Evolutionary conservation across 2,329 filamentous ascomycete genomes (phyloP), one percentile per base, ranked within the genome.

Genomic region (Fusarium incarnatum): DNA sequence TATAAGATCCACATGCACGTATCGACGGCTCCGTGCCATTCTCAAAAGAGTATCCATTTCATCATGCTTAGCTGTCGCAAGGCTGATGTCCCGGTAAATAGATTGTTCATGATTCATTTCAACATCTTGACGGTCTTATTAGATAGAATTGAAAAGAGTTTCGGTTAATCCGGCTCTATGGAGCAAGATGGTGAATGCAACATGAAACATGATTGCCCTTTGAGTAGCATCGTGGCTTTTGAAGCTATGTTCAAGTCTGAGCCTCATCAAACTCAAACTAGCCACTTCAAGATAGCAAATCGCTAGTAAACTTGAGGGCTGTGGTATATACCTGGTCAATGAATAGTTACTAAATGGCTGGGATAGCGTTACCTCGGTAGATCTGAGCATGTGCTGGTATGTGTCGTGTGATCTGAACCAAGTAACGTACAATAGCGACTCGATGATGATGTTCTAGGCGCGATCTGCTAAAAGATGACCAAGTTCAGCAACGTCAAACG

Each of bases 251-350:
- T 23, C 58, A 50, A 34, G 32, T 32, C 37, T 60, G 44, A 60
- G 55, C 55, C 58, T 61, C 56, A 60, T 58, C 42, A 27, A 27
- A 60, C 59, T 58, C 42, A 27, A 27, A 60, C 59, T 61, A 61
- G 56, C 45, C 56, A 53, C 48, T 53, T 45, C 30, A 37, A 61
- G 59, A 40, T 45, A 61, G 44, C 56, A 61, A 47, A 60, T 61
- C 59, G 56, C 9, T 44, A 42, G 34, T n/a, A 20, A 23, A 23
- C 11, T 20, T 16, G 18, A 27, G 13, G 23, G 32, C 20, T 52
- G 23, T 37, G 34, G 9, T 37, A 37, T 37, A 37, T 20, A 20
- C 32, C 32, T 34, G 30, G 47, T 50, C 18, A 23, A 34, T 50
- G 16, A 20, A 11, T 8, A 5, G 47, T 45, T 20, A 52, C 46